Percentiles rank a stretch among this genome's conserved stretches.
Evolutionary conservation across 306 rosid genomes (phyloP).

Genomic region (Pterocarpus santalinus): DNA sequence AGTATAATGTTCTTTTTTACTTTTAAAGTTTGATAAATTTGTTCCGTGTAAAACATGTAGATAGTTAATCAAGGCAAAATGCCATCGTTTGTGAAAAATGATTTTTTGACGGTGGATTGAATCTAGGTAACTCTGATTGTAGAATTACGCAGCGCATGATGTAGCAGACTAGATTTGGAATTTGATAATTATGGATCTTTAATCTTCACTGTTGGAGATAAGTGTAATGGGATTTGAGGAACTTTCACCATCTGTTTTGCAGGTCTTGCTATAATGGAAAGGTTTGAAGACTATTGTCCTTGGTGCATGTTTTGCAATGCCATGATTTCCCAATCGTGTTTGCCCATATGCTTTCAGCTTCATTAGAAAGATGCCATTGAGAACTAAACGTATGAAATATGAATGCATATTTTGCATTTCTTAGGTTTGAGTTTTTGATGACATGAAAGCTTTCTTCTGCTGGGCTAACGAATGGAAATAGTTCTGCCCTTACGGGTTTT

Average conservation of each 20-base stretch:
- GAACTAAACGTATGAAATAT: background rate
- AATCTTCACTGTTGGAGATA: background rate
- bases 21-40: too few relatives aligned
- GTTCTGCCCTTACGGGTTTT: conserved; percentile 47
- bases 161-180: too few relatives aligned
- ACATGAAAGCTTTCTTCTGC: conserved; percentile 50
- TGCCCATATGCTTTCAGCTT: background rate
- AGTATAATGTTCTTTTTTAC: background rate
- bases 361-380: background rate
- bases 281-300: background rate
- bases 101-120: background rate
- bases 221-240: background rate
- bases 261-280: background rate
- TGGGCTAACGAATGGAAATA: conserved; percentile 66
- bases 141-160: background rate
- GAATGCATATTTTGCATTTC: too few relatives aligned
- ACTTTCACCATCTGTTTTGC: background rate
- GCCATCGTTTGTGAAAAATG: too few relatives aligned
- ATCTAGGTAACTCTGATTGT: background rate
- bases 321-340: background rate
- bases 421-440: background rate
- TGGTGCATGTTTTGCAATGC: background rate
- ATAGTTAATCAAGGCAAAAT: background rate
- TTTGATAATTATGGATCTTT: too few relatives aligned
- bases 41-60: background rate